These are phyloP conservation scores for Xerocomus potaroensis DNA, from an alignment of 768 basidiomycete genomes.

Conservation along the genomic window DNA sequence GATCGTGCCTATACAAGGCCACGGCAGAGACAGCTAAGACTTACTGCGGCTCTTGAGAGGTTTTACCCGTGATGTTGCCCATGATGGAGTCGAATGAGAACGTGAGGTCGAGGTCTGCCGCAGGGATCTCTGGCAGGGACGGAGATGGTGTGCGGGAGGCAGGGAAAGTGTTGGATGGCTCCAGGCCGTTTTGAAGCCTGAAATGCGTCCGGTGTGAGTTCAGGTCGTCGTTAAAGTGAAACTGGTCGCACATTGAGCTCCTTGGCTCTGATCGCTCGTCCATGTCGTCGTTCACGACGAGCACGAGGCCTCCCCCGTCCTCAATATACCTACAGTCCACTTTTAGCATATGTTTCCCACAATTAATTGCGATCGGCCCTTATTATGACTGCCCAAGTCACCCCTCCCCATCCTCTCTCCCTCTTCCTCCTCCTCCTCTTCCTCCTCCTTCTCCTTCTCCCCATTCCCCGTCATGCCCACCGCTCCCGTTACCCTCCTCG, in stretches of 20 bases:
- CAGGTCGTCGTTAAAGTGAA: not conserved
- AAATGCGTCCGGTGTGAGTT: slow-evolving; percentile 20
- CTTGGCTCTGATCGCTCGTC: slow-evolving; percentile 18
- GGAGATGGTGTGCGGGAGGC: slow-evolving; percentile 31
- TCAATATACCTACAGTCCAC: not conserved
- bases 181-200: slow-evolving; percentile 22
- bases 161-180: slow-evolving; percentile 12
- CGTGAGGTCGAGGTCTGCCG: slow-evolving; percentile 42
- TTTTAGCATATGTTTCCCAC: slow-evolving; percentile 23
- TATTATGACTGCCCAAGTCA: slow-evolving; percentile 32
- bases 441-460: not conserved
- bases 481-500: slow-evolving; percentile 17
- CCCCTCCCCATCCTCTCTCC: no score
- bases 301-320: slow-evolving; percentile 18
- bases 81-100: slow-evolving; percentile 42
- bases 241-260: slow-evolving; percentile 22
- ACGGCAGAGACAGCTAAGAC: slow-evolving; percentile 30
- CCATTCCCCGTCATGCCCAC: slow-evolving; percentile 18
- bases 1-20: slow-evolving; percentile 25
- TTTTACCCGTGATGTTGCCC: slow-evolving; percentile 15
- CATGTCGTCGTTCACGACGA: slow-evolving; percentile 27
- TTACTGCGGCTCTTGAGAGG: slow-evolving; percentile 47
- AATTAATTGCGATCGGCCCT: slow-evolving; percentile 26
- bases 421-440: slow-evolving; percentile 13
- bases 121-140: slow-evolving; percentile 50